These are phyloP conservation scores for Tephrocybe sp. DNA, from an alignment of 768 basidiomycete species.

Conservation along the genomic window DNA sequence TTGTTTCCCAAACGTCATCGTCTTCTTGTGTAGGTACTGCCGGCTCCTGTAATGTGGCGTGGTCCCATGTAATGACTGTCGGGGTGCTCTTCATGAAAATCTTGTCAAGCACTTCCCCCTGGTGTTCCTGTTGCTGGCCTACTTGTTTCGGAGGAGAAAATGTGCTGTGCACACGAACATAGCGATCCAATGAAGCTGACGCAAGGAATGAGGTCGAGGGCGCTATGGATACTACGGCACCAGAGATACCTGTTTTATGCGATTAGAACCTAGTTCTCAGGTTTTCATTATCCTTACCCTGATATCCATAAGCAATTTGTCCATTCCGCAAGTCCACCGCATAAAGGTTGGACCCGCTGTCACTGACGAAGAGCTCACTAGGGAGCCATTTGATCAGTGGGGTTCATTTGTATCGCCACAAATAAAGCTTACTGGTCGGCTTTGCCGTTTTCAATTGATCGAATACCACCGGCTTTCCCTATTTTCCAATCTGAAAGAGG, in stretches of 20 bases:
- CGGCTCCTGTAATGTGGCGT: constrained; percentile 16
- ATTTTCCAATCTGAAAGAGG: constrained; percentile 72
- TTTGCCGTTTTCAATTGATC: constrained; percentile 54
- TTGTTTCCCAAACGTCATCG: constrained; percentile 69
- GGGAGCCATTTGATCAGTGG: constrained; percentile 7
- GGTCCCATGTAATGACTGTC: constrained; percentile 66
- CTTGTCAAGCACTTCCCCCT: constrained; percentile 64
- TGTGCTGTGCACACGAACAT: constrained; percentile 66
- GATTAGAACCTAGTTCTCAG: not conserved
- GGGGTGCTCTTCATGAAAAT: constrained; percentile 62
- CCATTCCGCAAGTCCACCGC: constrained; percentile 74
- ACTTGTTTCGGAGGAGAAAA: constrained; percentile 47
- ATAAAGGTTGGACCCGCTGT: constrained; percentile 62
- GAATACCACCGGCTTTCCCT: constrained; percentile 62
- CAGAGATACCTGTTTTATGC: constrained; percentile 58
- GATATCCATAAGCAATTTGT: constrained; percentile 60
- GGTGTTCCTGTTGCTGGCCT: constrained; percentile 52
- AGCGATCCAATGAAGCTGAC: constrained; percentile 70
- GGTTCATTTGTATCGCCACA: not conserved
- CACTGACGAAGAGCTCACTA: constrained; percentile 72
- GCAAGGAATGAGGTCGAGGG: constrained; percentile 52
- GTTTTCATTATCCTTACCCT: constrained; percentile 40
- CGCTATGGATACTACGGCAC: constrained; percentile 66
- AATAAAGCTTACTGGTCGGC: constrained; percentile 57
- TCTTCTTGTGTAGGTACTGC: constrained; percentile 30